Evolutionary conservation across 306 rosid species (phyloP), one percentile per base, ranked within the genome.

Genomic region (Vachellia collinsii): DNA sequence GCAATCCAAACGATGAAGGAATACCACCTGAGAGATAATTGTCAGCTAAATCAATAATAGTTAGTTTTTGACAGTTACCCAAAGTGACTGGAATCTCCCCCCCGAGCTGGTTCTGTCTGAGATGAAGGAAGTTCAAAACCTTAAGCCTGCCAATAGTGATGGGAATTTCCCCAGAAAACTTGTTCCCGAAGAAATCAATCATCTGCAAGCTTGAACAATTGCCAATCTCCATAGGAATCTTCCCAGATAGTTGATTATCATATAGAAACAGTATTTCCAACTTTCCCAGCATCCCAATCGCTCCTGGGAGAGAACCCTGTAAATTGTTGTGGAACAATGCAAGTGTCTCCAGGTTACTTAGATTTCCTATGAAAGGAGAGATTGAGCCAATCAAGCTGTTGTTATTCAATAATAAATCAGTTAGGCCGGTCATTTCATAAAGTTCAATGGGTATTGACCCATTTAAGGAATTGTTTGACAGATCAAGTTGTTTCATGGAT

Each of bases 151-250:
- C 99, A 81, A 95, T 66, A 25, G 94, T 93, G 84, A 84, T 53
- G 3, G 98, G 98, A 84, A 95, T 88, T 54, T 91, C 85, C 39
- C 93, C 96, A 50, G 83, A 59, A 85, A 95, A 93, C 9, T 73
- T 78, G 84, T 95, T 95, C 29, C 98, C 99, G 11, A 82, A 93
- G 68, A 93, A 93, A 85, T 95, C 98, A 77, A 95, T 68, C 99
- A 88, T 90, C 66, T 89, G 92, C 86, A 95, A 85, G 75, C 93
- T 89, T 3, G 93, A 88, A 74, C 99, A 95, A 22, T 91, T 91
- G 12, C 99, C 98, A 77, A 93, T 87, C 90, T 91, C 99, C 72
- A 76, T 42, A 46, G 99, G 99, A 12, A 95, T 93, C 75, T 64
- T 83, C 72, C 94, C 98, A 0, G 91, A 86, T 3, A 95, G 74